A percentile compares a stretch with the other conserved stretches of the same genome.
phyloP scores from a whole-genome alignment of 1,139 yeast species.

The Geotrichum carabidarum region DNA sequence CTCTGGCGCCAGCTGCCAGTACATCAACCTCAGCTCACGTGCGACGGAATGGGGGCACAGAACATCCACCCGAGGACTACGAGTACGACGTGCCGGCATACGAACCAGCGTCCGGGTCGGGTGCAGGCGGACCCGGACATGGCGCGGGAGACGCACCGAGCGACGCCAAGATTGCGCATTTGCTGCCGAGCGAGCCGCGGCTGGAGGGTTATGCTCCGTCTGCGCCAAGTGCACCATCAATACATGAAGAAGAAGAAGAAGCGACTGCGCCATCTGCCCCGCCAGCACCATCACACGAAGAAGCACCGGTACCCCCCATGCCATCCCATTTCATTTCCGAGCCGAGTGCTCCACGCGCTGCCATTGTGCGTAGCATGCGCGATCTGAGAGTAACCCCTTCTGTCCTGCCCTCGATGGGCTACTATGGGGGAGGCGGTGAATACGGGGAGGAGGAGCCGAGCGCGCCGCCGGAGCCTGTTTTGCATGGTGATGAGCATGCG shows the following conservation, averaged over 20 bases:
- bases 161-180: not conserved
- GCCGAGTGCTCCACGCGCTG: no score
- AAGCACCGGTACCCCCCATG: not conserved
- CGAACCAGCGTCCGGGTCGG: constrained; percentile 5
- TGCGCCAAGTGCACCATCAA: not conserved
- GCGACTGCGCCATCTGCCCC: not conserved
- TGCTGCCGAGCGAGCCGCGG: not conserved
- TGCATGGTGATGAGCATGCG: no score
- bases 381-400: no score
- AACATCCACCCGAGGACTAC: not conserved
- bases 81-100: constrained; percentile 20
- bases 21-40: not conserved
- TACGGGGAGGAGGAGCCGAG: no score
- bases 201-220: not conserved
- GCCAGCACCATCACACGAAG: not conserved
- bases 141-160: not conserved
- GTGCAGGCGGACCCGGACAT: not conserved
- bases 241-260: not conserved
- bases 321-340: not conserved
- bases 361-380: no score
- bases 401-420: no score
- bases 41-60: not conserved
- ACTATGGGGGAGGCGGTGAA: no score
- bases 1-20: not conserved
- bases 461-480: no score